Base-by-base conservation (phyloP, 1,139 yeast species). In the Starmera stellimalicola region DNA sequence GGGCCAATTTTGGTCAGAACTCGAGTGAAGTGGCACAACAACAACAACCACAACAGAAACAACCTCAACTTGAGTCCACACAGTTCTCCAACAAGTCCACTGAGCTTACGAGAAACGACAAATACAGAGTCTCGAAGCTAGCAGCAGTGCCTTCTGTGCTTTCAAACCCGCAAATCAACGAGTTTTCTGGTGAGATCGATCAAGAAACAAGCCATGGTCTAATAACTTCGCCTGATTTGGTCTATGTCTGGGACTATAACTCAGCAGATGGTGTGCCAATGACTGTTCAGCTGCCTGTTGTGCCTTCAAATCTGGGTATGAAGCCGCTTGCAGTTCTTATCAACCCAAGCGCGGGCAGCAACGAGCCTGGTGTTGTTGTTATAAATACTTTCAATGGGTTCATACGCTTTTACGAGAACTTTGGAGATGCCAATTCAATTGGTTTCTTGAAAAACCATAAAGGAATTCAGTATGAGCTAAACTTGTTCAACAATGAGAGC, bases 341-440 rank as follows among this genome's bases (percentile, higher is more conserved):
- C 1, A 63, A 73, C 14, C 87, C 94, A 3, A 58, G 76, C 0
- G 72, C 79, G 3, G 78, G 77, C 1, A 55, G 66, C 18, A 54
- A 62, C 12, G 88, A 79, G 41, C 91, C 93, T 0, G 93, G 94
- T 6, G 55, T 82, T 32, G 72, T 77, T 3, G 67, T 77, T 7
- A 62, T 80, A 15, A 72, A 74, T 44, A 60, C 80, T 0, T 50
- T 61, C 14, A 47, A 72, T 4, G 88, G 95, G 1, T 42, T 60
- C 30, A 54, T 78, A 34, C 66, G 68, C 32, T 80, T 75, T 52
- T 75, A 77, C 62, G 87, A 79, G 47, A 68, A 81, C 34, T 73
- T 81, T 7, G 77, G 72, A 35, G 75, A 73, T 34, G 80, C 84
- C 0, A 73, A 81, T 1, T 78, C 85, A 1, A 67, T 76, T 36